Evolutionary conservation across 768 basidiomycete genomes (phyloP).

Genomic region (Pholiota conissans): DNA sequence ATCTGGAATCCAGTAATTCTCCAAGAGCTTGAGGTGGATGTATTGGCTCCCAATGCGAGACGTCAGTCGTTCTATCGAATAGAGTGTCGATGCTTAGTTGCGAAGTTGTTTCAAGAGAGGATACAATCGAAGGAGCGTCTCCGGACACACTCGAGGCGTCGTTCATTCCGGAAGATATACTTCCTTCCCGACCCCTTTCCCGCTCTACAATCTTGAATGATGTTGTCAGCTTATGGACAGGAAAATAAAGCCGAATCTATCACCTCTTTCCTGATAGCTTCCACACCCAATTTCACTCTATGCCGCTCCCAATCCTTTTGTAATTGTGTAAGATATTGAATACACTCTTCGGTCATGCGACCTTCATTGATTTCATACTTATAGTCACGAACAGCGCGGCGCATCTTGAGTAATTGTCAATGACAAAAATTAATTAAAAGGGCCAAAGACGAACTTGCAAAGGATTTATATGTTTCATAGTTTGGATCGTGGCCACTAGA

Average conservation of each 20-base stretch:
- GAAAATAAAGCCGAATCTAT: too few relatives aligned
- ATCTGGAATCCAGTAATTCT: conserved; percentile 88
- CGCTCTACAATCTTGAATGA: conserved; percentile 60
- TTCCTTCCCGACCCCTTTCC: conserved; percentile 66
- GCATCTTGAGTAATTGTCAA: conserved; percentile 58
- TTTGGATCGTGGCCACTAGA: conserved; percentile 88
- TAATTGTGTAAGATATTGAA: conserved; percentile 90
- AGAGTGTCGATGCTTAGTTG: conserved; percentile 74
- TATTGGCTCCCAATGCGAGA: conserved; percentile 75
- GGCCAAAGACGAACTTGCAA: conserved; percentile 58
- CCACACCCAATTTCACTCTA: conserved; percentile 83
- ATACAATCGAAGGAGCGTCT: conserved; percentile 34
- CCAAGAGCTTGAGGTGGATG: conserved; percentile 81
- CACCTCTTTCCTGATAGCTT: conserved; percentile 83
- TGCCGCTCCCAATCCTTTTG: conserved; percentile 98
- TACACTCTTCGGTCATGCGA: conserved; percentile 92
- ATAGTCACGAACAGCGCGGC: conserved; percentile 90
- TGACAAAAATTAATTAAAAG: not conserved
- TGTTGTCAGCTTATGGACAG: not conserved
- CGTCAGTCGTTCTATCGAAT: conserved; percentile 68
- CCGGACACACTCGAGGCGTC: conserved; percentile 35
- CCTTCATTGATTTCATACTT: conserved; percentile 93
- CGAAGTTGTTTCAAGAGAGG: conserved; percentile 34
- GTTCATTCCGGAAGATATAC: conserved; percentile 47
- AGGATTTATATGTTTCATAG: conserved; percentile 85